Percentiles rank a stretch among this genome's conserved stretches.
Conservation (phyloP, 1,139 yeast species). For the Suhomyces bolitotheri region DNA sequence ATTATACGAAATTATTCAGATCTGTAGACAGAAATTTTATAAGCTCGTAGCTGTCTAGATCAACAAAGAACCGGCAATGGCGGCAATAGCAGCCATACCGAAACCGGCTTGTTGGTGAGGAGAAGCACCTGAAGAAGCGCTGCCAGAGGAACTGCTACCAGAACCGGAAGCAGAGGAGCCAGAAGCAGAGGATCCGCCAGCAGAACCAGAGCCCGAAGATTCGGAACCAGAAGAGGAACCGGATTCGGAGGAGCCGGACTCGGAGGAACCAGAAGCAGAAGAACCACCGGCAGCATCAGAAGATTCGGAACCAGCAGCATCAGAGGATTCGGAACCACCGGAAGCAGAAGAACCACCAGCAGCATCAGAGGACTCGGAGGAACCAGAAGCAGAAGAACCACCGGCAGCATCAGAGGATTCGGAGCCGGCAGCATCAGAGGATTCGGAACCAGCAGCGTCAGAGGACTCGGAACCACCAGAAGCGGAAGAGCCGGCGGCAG, state of each 20-base stretch:
- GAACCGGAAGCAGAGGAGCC: conserved; percentile 16
- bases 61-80: conserved; percentile 27
- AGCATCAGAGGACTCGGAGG: conserved; percentile 18
- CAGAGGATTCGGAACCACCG: conserved; percentile 34
- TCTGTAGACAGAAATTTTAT: neutral
- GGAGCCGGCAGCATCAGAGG: conserved; percentile 34
- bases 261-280: conserved; percentile 22
- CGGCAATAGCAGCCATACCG: conserved; percentile 26
- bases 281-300: conserved; percentile 8
- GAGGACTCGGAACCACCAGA: conserved; percentile 42
- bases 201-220: conserved; percentile 8
- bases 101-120: conserved; percentile 16
- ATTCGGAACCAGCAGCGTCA: conserved; percentile 47
- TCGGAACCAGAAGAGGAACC: conserved; percentile 11
- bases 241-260: conserved; percentile 10
- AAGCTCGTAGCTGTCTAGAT: conserved; percentile 16
- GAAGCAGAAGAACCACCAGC: conserved; percentile 18
- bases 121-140: conserved; percentile 11
- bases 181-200: conserved; percentile 5
- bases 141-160: conserved; percentile 2
- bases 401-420: conserved; percentile 47
- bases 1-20: too few species aligned
- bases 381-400: conserved; percentile 43
- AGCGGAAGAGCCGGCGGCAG: conserved; percentile 38
- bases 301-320: conserved; percentile 39